Base-by-base conservation (phyloP, 208 protist genomes). In the Wallacemonas sp. region DNA sequence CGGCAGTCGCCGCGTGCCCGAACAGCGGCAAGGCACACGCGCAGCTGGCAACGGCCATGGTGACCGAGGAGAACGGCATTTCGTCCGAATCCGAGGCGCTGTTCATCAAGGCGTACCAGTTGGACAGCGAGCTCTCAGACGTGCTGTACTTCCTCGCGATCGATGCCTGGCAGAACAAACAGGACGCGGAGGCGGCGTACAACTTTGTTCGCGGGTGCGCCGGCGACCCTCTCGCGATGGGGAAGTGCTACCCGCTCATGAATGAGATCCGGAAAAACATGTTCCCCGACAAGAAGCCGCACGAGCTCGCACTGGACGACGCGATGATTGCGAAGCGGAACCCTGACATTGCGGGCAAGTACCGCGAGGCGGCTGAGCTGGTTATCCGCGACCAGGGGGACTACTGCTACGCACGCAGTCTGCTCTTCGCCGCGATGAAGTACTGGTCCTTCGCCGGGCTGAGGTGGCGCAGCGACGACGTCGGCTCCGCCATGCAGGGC, bases 131-230 rank as follows among this genome's bases (percentile, higher is more conserved):
- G 18, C 61, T 79, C 26, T 70, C 57, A 20, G 75, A 77, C 14
- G 52, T 67, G n/a, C 77, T 87, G 31, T 82, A 74, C 57, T 87
- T 75, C 46, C 20, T 90, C n/a, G 84, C 72, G 1, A 41, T 77
- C 14, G 22, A 82, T 52, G 67, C 65, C 46, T 65, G 68, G 52
- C 61, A 76, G 38, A 62, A 42, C 8, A 57, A 78, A 14, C 50
- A 54, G 5, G 68, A 90, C 59, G 0, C 39, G 8, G 18, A 41
- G 11, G 50, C 67, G 41, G 84, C 72, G 26, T 77, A 80, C 61
- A 14, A 41, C 16, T 54, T 79, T 38, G 33, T 80, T 5, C 80
- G 84, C 32, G 36, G 70, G 41, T 90, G 81, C 55, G 48, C 72
- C 23, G n/a, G 23, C 18, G 54, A 72, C 23, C 73, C 74, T 1